Evolutionary conservation across 805 yeast species (phyloP), one percentile per base, ranked within the genome.

Genomic region (Lipomyces yamanashiensis): DNA sequence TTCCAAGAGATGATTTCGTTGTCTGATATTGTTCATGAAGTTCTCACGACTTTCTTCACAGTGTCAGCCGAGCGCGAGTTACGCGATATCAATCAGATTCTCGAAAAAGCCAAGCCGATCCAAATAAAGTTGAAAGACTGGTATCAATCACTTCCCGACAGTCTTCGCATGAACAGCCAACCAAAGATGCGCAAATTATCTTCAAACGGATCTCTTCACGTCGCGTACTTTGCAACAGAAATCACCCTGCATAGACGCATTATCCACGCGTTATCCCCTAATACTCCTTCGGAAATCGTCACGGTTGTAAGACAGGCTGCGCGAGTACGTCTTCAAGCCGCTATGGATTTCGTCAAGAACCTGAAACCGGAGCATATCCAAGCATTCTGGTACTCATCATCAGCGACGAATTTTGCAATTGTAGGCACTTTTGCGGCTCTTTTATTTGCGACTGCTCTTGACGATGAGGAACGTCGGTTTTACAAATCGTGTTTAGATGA

Each of bases 181-280:
- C 74, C 47, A 76, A 78, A 65, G 95, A 95, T 88, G 87, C 74
- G 95, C 86, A 70, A 83, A 88, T 1, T 76, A 87, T 58, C 95
- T 91, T 0, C 77, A 77, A 33, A 85, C 81, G 69, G 76, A 87
- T 41, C 91, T n/a, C 59, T 71, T 5, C 73, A 71, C 37, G 57
- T 71, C 10, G 68, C 73, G 10, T 71, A 69, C 44, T 71, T 66
- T 43, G 69, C 72, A 6, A 69, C 73, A 4, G 73, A 71, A 41
- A 63, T 71, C 49, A 66, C 72, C 1, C 64, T 71, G 12, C 71
- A 70, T 57, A 67, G 74, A n/a, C 68, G 68, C 17, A 63, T 71
- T 8, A 58, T 71, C 40, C 62, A 66, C 86, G 63, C 87, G 86
- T 89, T 81, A 8, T 44, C 43, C 0, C 58, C 63, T 2, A 28